phyloP scores from a whole-genome alignment of 495 filamentous ascomycete species.

The Neurospora intermedia region DNA sequence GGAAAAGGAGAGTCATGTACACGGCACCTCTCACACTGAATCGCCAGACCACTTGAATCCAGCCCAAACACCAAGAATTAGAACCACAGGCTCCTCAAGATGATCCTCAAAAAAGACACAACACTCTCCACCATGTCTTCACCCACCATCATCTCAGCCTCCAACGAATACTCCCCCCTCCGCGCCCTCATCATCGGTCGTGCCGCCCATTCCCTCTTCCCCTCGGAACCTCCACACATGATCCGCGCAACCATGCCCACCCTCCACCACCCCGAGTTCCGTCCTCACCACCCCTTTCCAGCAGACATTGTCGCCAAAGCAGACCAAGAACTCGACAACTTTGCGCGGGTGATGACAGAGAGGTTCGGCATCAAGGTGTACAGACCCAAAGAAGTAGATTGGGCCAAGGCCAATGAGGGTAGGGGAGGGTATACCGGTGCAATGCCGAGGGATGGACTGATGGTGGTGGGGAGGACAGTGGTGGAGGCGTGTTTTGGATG shows the following conservation, averaged over 20 bases:
- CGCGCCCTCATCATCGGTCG: constrained; percentile 1
- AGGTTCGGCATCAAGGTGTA: not conserved
- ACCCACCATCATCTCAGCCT: not conserved
- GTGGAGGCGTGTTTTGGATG: not conserved
- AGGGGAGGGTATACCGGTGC: not conserved
- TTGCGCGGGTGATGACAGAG: not conserved
- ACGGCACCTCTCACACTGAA: not conserved
- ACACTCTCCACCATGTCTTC: not conserved
- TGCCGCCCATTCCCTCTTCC: not conserved
- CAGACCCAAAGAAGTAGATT: not conserved
- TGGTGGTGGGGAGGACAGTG: not conserved
- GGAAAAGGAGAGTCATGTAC: not conserved
- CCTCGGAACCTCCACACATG: constrained; percentile 1
- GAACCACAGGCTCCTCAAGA: not conserved
- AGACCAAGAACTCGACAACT: not conserved
- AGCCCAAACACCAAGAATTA: too few relatives aligned
- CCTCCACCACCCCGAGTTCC: not conserved
- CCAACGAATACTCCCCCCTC: not conserved
- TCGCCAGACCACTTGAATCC: not conserved
- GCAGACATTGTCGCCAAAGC: not conserved
- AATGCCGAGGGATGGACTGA: constrained; percentile 1
- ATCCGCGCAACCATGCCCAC: not conserved
- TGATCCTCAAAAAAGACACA: not conserved
- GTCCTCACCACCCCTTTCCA: not conserved
- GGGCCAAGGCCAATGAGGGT: not conserved